Evolutionary conservation across 148 eudicot genomes (phyloP).

Genomic region (Rhododendron simsii): DNA sequence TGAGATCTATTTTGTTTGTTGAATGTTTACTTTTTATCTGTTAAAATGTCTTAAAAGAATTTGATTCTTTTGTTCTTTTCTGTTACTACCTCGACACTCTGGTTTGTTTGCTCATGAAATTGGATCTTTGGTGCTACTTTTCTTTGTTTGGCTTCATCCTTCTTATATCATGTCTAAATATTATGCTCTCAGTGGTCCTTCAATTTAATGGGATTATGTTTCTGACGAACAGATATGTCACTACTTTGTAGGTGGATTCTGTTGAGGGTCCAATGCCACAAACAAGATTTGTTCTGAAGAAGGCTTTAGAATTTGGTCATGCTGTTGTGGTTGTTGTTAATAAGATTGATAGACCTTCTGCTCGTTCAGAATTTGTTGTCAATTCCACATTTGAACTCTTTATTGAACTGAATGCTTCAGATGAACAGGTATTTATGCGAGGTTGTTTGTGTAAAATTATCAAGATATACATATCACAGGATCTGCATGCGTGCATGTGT

Average conservation of each 20-base stretch:
- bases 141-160: background rate
- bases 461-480: background rate
- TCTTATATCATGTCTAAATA: background rate
- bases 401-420: constrained; percentile 91
- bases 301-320: constrained; percentile 96
- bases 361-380: constrained; percentile 90
- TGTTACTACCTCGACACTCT: background rate
- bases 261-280: constrained; percentile 99
- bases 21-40: background rate
- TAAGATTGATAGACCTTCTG: constrained; percentile 94
- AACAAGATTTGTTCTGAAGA: constrained; percentile 94
- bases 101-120: background rate
- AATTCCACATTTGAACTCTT: constrained; percentile 96
- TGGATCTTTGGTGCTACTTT: background rate
- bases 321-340: constrained; percentile 97
- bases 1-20: background rate
- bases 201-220: background rate
- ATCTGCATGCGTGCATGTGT: background rate
- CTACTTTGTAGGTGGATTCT: constrained; percentile 74
- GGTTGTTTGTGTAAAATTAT: background rate
- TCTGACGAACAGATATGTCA: constrained; percentile 9
- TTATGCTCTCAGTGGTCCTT: background rate
- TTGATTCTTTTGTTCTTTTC: background rate
- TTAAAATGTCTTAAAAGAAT: background rate
- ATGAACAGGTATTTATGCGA: constrained; percentile 70